These are phyloP conservation scores for Hemisphaericaspora nanyangensis DNA, from an alignment of 805 yeast species.

Conservation along the genomic window DNA sequence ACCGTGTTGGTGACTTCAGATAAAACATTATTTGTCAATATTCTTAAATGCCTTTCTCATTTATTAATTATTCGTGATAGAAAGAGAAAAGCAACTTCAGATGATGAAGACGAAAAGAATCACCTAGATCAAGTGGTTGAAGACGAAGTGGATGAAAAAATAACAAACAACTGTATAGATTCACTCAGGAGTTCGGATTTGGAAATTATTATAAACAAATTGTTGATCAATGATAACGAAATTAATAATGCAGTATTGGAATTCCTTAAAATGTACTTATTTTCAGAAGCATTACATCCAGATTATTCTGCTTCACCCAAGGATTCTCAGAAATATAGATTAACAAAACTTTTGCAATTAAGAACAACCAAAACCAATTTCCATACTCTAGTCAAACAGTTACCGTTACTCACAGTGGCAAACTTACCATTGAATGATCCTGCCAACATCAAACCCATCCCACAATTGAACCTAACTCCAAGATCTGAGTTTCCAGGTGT, in stretches of 20 bases:
- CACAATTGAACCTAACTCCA: conserved; percentile 39
- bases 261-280: conserved; percentile 74
- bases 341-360: conserved; percentile 51
- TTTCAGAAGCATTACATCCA: conserved; percentile 50
- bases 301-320: conserved; percentile 20
- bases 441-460: conserved; percentile 13
- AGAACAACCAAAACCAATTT: conserved; percentile 45
- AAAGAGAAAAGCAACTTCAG: conserved; percentile 28
- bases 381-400: conserved; percentile 50
- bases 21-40: conserved; percentile 63
- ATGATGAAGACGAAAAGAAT: conserved; percentile 13
- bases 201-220: conserved; percentile 51
- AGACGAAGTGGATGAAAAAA: conserved; percentile 10
- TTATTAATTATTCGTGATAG: conserved; percentile 48
- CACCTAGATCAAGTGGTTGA: conserved; percentile 10
- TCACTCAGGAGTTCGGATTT: conserved; percentile 37
- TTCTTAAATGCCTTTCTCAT: conserved; percentile 75
- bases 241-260: conserved; percentile 70
- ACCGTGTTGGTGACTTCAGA: conserved; percentile 56
- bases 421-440: conserved; percentile 33
- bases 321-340: conserved; percentile 31
- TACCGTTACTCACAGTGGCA: conserved; percentile 55
- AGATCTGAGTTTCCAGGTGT: conserved; percentile 46
- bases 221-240: conserved; percentile 69
- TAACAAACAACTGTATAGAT: conserved; percentile 38